These are phyloP conservation scores for Termitomyces sp. DNA, from an alignment of 768 basidiomycete genomes.

Conservation along the genomic window DNA sequence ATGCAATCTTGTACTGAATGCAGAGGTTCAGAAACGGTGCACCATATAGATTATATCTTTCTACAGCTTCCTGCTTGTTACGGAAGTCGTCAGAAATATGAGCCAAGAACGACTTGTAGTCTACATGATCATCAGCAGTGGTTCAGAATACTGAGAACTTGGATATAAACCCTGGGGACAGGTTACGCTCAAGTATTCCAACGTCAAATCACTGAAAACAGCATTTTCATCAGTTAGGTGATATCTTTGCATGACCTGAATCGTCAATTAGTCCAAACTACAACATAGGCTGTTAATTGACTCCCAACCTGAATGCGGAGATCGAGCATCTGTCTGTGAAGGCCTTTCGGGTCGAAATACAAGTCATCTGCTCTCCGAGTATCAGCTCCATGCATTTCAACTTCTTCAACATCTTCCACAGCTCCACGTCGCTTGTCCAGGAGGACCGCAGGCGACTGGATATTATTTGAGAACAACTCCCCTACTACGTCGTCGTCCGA, in stretches of 20 bases:
- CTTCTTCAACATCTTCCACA: not conserved
- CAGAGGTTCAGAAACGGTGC: conserved; percentile 32
- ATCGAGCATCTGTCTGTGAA: conserved; percentile 20
- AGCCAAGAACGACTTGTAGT: conserved; percentile 29
- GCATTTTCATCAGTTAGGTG: conserved; percentile 21
- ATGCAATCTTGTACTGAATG: conserved; percentile 21
- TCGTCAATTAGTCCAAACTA: not conserved
- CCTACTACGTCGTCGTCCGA: conserved; percentile 17
- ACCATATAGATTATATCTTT: conserved; percentile 29
- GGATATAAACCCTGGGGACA: conserved; percentile 33
- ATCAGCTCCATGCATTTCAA: not conserved
- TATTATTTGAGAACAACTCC: not conserved
- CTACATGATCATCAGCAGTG: conserved; percentile 14
- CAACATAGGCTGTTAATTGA: not conserved
- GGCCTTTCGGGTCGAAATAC: conserved; percentile 13
- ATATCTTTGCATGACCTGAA: conserved; percentile 23
- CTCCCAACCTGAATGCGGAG: conserved; percentile 20
- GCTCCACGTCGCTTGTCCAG: not conserved
- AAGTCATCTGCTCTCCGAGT: not conserved
- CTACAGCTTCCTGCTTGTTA: conserved; percentile 37
- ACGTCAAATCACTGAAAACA: conserved; percentile 27
- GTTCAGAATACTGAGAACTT: not conserved
- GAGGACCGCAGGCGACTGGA: not conserved
- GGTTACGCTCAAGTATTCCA: conserved; percentile 30
- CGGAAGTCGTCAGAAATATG: conserved; percentile 31